Evolutionary conservation across 345 rosid genomes (phyloP).

Genomic region (Psidium friedrichsthalianum): DNA sequence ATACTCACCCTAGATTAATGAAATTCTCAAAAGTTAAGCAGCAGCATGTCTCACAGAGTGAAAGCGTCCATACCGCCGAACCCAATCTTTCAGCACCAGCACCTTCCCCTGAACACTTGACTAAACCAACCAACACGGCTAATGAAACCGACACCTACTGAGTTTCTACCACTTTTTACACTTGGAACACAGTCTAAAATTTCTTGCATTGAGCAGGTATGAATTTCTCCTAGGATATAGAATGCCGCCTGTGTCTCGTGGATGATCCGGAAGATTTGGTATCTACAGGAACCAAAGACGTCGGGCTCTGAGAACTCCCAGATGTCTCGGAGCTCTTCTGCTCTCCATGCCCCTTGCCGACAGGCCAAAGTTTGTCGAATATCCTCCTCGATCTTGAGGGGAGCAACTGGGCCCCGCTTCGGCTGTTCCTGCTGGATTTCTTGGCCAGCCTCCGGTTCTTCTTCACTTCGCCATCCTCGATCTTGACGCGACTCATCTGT

Average conservation of each 20-base stretch:
- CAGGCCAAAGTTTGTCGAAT: constrained; percentile 62
- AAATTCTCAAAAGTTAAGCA: not conserved
- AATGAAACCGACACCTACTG: constrained; percentile 5
- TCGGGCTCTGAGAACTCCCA: constrained; percentile 80
- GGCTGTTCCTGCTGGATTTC: constrained; percentile 49
- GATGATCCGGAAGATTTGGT: constrained; percentile 51
- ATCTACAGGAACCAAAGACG: constrained; percentile 50
- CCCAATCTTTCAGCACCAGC: not conserved
- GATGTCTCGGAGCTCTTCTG: constrained; percentile 76
- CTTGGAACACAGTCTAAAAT: not conserved
- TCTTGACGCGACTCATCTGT: constrained; percentile 11
- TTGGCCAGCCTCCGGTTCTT: constrained; percentile 24
- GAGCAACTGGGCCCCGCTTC: constrained; percentile 49
- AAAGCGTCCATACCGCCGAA: not conserved
- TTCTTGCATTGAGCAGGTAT: not conserved
- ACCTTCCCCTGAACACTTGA: not conserved
- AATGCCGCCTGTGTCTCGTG: constrained; percentile 60
- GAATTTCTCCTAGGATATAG: constrained; percentile 37
- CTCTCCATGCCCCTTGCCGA: constrained; percentile 44
- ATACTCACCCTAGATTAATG: not conserved
- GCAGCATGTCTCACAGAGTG: not conserved
- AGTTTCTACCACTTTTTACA: constrained; percentile 7
- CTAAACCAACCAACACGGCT: not conserved
- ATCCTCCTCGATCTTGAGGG: constrained; percentile 89
- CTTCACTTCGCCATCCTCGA: constrained; percentile 11